A percentile compares a stretch with the other conserved stretches of the same genome.
phyloP scores from a whole-genome alignment of 1,284 basidiomycete species.

The Entoloma clypeatum region DNA sequence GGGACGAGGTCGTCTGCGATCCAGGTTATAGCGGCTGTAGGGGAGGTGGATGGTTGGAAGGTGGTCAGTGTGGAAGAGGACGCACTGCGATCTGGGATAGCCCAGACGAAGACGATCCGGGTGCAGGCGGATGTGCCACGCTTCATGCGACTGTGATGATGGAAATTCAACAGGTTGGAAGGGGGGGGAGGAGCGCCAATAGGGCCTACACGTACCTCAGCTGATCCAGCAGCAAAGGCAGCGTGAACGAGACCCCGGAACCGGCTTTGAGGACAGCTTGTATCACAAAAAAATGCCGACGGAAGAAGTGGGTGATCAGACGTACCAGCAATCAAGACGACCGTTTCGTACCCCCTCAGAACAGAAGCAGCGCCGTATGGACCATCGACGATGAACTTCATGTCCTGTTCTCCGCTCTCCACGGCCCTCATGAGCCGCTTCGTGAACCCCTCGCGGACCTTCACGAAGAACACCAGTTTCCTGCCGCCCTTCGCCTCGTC shows the following conservation, averaged over 20 bases:
- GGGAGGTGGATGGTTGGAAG: neutral
- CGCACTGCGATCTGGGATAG: constrained; percentile 34
- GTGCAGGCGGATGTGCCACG: constrained; percentile 22
- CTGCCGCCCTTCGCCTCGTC: constrained; percentile 21
- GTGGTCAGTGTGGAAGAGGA: neutral
- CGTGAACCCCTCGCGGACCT: constrained; percentile 46
- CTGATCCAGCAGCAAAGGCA: constrained; percentile 16
- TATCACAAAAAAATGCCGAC: neutral
- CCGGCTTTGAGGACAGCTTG: constrained; percentile 24
- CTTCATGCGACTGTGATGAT: constrained; percentile 25
- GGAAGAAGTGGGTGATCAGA: neutral
- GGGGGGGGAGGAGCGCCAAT: neutral
- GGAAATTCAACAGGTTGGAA: neutral
- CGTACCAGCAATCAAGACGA: constrained; percentile 49
- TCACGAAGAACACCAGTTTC: constrained; percentile 46
- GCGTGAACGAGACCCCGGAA: constrained; percentile 16
- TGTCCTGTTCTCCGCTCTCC: constrained; percentile 25
- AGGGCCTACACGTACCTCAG: constrained; percentile 14
- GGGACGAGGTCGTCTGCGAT: constrained; percentile 29
- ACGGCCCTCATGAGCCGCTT: constrained; percentile 36
- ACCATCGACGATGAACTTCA: constrained; percentile 47
- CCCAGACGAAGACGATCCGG: constrained; percentile 36
- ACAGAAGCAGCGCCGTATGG: constrained; percentile 50
- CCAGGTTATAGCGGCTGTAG: constrained; percentile 30
- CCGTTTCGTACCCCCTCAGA: constrained; percentile 39